Evolutionary conservation across 176 grass and related monocot species (phyloP).

Genomic region (Pontederia crassipes): DNA sequence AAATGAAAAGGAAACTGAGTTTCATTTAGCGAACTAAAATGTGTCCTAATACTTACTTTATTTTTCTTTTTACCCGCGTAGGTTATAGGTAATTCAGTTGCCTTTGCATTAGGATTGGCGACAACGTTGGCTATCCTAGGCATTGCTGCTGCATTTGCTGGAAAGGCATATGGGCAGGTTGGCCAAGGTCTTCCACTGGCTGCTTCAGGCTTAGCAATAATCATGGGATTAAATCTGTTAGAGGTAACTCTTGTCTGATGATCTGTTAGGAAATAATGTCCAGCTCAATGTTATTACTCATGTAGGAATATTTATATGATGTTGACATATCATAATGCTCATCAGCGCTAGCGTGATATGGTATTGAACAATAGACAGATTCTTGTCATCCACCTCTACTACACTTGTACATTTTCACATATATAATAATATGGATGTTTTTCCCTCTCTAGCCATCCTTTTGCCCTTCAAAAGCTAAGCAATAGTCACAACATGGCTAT

Average conservation of each 20-base stretch:
- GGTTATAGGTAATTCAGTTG: constrained; percentile 91
- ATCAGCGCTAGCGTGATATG: too few relatives aligned
- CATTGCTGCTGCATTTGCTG: constrained; percentile 91
- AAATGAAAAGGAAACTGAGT: not conserved
- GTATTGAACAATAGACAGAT: too few relatives aligned
- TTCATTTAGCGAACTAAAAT: not conserved
- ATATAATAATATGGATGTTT: too few relatives aligned
- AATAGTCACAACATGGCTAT: too few relatives aligned
- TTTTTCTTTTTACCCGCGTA: constrained; percentile 26
- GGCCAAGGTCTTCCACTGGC: constrained; percentile 90
- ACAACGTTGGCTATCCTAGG: constrained; percentile 90
- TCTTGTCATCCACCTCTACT: too few relatives aligned
- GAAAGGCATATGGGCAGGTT: constrained; percentile 91
- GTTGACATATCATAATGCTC: too few relatives aligned
- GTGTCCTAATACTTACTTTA: not conserved
- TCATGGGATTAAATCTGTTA: constrained; percentile 92
- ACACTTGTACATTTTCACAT: too few relatives aligned
- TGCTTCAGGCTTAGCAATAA: constrained; percentile 71
- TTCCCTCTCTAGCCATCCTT: too few relatives aligned
- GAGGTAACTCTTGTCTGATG: constrained; percentile 42
- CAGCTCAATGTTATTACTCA: not conserved
- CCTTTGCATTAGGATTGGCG: constrained; percentile 84
- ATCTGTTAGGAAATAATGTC: not conserved
- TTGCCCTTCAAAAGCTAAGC: too few relatives aligned
- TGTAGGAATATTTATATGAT: not conserved